Evolutionary conservation across 139 green algal species (phyloP).

Genomic region (Chlorella sp.): DNA sequence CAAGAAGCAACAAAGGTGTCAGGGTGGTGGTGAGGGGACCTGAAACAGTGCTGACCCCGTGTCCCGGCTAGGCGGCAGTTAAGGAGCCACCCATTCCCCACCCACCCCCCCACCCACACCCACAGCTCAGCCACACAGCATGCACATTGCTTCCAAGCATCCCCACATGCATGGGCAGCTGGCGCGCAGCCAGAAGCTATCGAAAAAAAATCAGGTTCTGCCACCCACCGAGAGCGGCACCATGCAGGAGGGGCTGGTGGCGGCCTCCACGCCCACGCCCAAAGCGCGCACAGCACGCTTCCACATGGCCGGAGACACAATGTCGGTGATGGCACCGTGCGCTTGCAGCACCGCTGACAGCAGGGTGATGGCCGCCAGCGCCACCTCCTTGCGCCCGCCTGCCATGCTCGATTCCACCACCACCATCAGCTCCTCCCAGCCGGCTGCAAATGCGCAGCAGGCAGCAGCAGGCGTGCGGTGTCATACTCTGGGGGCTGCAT

Average conservation of each 20-base stretch:
- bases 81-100: too few species aligned
- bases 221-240: slow-evolving; percentile 60
- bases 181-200: too few species aligned
- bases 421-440: slow-evolving; percentile 84
- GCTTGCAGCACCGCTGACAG: slow-evolving; percentile 63
- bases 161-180: slow-evolving; percentile 9
- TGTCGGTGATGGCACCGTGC: slow-evolving; percentile 36
- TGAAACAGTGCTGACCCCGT: neutral
- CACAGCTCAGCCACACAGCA: neutral
- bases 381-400: slow-evolving; percentile 74
- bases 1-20: neutral
- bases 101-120: too few species aligned
- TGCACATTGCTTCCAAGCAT: slow-evolving; percentile 13
- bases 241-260: slow-evolving; percentile 58
- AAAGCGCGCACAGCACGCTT: slow-evolving; percentile 63
- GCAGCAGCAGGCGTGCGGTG: neutral
- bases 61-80: too few species aligned
- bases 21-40: neutral
- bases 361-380: slow-evolving; percentile 65
- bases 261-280: slow-evolving; percentile 70
- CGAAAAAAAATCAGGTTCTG: too few species aligned
- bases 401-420: slow-evolving; percentile 73
- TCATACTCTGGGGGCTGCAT: neutral
- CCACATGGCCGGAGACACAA: slow-evolving; percentile 51
- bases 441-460: slow-evolving; percentile 29